A percentile compares a stretch with the other conserved stretches of the same genome.
Conservation (phyloP, 2,329 filamentous ascomycete species). For the Hymenoscyphus albidus region DNA sequence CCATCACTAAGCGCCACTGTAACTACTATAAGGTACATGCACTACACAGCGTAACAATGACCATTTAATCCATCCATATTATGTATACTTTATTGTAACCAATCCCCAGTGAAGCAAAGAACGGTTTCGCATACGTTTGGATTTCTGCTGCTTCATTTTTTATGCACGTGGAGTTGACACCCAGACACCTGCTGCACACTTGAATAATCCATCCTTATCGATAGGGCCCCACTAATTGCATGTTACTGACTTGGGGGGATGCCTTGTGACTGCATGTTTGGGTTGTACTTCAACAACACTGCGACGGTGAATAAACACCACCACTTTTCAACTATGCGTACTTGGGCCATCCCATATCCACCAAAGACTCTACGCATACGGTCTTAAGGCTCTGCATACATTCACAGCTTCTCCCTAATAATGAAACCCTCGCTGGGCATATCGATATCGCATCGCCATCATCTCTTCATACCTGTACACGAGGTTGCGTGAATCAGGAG, state of each 20-base stretch:
- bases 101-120: neutral
- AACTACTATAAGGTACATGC: neutral
- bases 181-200: neutral
- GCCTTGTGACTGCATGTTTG: constrained; percentile 1
- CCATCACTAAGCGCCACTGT: neutral
- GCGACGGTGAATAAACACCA: neutral
- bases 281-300: neutral
- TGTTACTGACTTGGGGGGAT: neutral
- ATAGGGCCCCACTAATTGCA: constrained; percentile 4
- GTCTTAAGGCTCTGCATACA: neutral
- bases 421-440: constrained; percentile 19
- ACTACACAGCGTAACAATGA: neutral
- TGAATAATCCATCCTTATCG: neutral
- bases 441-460: constrained; percentile 7
- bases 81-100: neutral
- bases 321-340: neutral
- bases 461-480: constrained; percentile 25
- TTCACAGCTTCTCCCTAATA: constrained; percentile 14
- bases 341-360: neutral
- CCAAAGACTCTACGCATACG: neutral
- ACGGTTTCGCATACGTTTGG: neutral
- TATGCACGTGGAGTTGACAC: neutral
- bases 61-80: neutral
- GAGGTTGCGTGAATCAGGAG: constrained; percentile 26
- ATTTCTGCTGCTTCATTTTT: neutral